These are phyloP conservation scores for Xerocomellus intermedius DNA, from an alignment of 768 basidiomycete genomes.

Conservation along the genomic window DNA sequence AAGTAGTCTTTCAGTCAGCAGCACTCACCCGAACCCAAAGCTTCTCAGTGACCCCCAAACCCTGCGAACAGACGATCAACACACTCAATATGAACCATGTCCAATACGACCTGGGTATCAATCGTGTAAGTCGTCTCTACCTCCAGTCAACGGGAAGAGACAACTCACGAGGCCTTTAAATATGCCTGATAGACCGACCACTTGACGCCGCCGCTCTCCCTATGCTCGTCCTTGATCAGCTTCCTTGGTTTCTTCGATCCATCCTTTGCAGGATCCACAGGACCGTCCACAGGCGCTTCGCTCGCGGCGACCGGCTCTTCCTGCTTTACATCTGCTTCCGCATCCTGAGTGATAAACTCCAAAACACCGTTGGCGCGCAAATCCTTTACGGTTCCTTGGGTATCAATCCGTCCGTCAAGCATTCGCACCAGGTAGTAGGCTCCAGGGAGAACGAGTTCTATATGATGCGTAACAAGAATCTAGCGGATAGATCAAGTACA, in stretches of 20 bases:
- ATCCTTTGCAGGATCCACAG: background rate
- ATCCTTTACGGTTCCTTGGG: constrained; percentile 66
- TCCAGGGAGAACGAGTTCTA: constrained; percentile 76
- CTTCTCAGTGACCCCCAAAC: constrained; percentile 29
- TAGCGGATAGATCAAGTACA: constrained; percentile 18
- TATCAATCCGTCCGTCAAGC: constrained; percentile 79
- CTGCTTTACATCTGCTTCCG: constrained; percentile 47
- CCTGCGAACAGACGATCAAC: constrained; percentile 26
- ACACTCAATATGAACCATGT: constrained; percentile 24
- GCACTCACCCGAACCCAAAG: constrained; percentile 30
- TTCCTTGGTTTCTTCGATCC: constrained; percentile 62
- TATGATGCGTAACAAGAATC: constrained; percentile 80
- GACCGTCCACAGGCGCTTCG: constrained; percentile 12
- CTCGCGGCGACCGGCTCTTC: constrained; percentile 34
- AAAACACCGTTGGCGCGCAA: constrained; percentile 60
- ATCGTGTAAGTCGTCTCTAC: background rate
- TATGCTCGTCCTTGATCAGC: constrained; percentile 76
- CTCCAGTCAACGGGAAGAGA: background rate
- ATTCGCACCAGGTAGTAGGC: constrained; percentile 74
- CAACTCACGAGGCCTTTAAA: constrained; percentile 60
- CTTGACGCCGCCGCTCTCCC: constrained; percentile 79
- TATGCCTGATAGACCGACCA: constrained; percentile 72
- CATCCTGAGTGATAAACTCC: constrained; percentile 56
- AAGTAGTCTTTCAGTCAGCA: background rate
- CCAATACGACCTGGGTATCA: constrained; percentile 28